Conservation (phyloP, 495 filamentous ascomycete genomes). For the Friedmanniomyces endolithicus region DNA sequence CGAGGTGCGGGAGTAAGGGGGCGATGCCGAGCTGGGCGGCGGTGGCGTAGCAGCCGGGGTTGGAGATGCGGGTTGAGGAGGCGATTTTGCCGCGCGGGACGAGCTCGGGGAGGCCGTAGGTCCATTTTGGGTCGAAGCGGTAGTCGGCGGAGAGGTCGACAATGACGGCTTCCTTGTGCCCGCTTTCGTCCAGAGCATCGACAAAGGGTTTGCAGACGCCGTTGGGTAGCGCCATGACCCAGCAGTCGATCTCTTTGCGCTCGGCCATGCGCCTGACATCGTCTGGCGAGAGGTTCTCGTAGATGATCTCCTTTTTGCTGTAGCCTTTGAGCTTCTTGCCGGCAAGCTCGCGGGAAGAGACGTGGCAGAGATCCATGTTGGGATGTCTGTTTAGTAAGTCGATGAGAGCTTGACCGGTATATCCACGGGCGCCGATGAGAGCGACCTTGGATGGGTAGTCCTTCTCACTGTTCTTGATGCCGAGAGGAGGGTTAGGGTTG, state of each 20-base stretch:
- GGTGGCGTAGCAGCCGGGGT: slow-evolving; percentile 94
- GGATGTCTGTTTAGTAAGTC: slow-evolving; percentile 80
- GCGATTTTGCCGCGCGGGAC: slow-evolving; percentile 64
- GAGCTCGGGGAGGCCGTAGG: slow-evolving; percentile 89
- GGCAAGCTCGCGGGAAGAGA: slow-evolving; percentile 86
- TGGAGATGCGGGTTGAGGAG: slow-evolving; percentile 75
- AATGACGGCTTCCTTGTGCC: slow-evolving; percentile 63
- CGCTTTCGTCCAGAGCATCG: slow-evolving; percentile 70
- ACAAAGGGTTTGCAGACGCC: slow-evolving; percentile 95
- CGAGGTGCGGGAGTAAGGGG: slow-evolving; percentile 66
- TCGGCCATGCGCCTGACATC: slow-evolving; percentile 86
- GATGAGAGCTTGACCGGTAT: slow-evolving; percentile 90
- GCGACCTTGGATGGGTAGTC: slow-evolving; percentile 68
- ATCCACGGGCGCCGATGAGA: slow-evolving; percentile 89
- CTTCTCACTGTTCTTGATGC: slow-evolving; percentile 81
- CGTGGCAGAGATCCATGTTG: slow-evolving; percentile 85
- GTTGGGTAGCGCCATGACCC: slow-evolving; percentile 97
- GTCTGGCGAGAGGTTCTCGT: slow-evolving; percentile 81
- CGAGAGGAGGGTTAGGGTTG: slow-evolving; percentile 96
- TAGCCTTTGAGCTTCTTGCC: slow-evolving; percentile 88
- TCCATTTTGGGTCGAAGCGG: slow-evolving; percentile 82
- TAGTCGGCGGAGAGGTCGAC: slow-evolving; percentile 93
- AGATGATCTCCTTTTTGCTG: slow-evolving; percentile 81
- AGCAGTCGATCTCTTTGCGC: slow-evolving; percentile 88
- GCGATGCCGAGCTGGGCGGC: slow-evolving; percentile 88